Evolutionary conservation across 177 flowering plant genomes (phyloP).

Genomic region (Tripterygium wilfordii): DNA sequence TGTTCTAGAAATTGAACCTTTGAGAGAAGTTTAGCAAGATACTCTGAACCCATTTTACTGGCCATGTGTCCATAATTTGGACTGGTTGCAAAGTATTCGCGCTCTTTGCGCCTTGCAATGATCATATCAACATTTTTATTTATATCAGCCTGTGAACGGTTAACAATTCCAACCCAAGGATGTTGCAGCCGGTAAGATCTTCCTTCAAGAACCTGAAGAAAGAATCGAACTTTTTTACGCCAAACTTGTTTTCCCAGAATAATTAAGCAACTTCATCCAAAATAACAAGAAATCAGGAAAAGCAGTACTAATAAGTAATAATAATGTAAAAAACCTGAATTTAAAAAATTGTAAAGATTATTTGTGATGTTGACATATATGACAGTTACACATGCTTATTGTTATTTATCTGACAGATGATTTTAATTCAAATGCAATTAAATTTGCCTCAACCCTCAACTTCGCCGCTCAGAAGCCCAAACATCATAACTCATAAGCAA

Average conservation of each 20-base stretch:
- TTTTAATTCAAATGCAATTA: too few species aligned
- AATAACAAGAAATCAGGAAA: background rate
- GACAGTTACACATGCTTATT: too few species aligned
- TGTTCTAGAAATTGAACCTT: slow-evolving; percentile 19
- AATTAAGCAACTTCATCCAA: too few species aligned
- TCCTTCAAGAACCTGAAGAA: slow-evolving; percentile 51
- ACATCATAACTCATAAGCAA: too few species aligned
- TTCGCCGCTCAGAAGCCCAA: too few species aligned
- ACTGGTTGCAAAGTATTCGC: slow-evolving; percentile 47
- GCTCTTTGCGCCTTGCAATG: slow-evolving; percentile 48
- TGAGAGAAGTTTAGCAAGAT: slow-evolving; percentile 55
- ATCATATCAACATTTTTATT: slow-evolving; percentile 54
- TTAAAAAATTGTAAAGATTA: too few species aligned
- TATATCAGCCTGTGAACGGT: slow-evolving; percentile 62
- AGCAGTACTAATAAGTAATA: too few species aligned
- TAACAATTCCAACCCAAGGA: slow-evolving; percentile 66
- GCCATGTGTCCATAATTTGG: slow-evolving; percentile 54
- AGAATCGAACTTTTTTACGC: background rate
- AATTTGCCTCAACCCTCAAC: too few species aligned
- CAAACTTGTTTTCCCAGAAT: too few species aligned
- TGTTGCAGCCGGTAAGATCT: slow-evolving; percentile 51
- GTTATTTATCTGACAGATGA: too few species aligned
- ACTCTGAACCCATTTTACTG: slow-evolving; percentile 59
- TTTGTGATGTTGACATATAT: too few species aligned
- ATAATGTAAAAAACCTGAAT: too few species aligned